Base-by-base conservation (phyloP, 345 rosid genomes). In the Turritis glabra region DNA sequence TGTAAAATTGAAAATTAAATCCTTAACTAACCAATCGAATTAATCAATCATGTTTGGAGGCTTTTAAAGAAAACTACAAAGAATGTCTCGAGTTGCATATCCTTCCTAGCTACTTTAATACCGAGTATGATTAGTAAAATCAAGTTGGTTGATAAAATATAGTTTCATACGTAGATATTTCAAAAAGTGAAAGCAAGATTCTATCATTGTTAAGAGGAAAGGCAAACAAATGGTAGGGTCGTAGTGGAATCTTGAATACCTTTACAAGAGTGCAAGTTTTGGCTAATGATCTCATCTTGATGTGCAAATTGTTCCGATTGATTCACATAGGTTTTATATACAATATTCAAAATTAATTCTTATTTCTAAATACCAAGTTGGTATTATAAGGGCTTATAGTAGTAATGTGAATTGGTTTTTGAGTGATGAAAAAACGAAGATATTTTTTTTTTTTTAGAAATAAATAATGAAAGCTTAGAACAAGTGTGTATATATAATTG, bases 221-320 rank as follows among this genome's bases (percentile, higher is more conserved):
- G 22, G 14, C 43, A 55, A 55, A 56, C 29, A 25, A 29, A 21
- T 61, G 59, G 77, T 77, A 55, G 80, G 77, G 67, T 23, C 72
- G 30, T 29, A 15, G 9, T 77, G 38, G 80, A 77, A 77, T 77
- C 77, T 77, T 77, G 32, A 56, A 38, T 35, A 32, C 63, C 25
- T 59, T 60, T 60, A 40, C 61, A 64, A 71, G 77, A 71, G 77
- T 77, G 80, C 80, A 77, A 72, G 72, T 77, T 77, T 77, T 47
- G 38, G 40, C 68, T 47, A 21, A 40, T 77, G 80, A 71, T 50
- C 77, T 71, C 80, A 71, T 57, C 74, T 56, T 77, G 55, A 50
- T 64, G 62, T 50, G 67, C 50, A 38, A n/a, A 37, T 64, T 64
- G 72, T 51, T 64, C 30, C 14, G 27, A 70, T 37, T 70, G 12